Base-by-base conservation (phyloP, 176 grass and related monocot species). In the Aegilops tauschii region DNA sequence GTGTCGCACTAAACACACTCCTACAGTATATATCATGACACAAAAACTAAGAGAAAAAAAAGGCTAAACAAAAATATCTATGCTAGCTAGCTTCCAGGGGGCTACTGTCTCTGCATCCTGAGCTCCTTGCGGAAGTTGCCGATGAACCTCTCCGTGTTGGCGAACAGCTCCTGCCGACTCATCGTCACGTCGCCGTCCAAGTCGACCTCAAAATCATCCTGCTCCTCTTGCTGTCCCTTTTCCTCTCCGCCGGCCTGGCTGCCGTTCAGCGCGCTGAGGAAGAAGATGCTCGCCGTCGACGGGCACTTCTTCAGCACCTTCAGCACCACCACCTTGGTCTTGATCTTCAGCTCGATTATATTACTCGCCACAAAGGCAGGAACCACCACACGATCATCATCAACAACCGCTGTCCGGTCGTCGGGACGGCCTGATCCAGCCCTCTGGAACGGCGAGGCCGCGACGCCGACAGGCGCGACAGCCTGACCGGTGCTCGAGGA, bases 151-250 rank as follows among this genome's bases (percentile, higher is more conserved):
- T 76, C 73, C 23, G 42, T 16, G 30, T 25, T 34, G 72, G 42
- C 72, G 9, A 75, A 75, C 14, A 75, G 25, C 72, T 75, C 73
- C 73, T 76, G 73, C 73, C 44, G 73, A 52, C 73, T 76, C 73
- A 52, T 76, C 13, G 0, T 30, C 73, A 50, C 44, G 17, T 52
- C 73, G 8, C 23, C 23, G 23, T 25, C 23, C 23, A 25, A 25
- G 23, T 76, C 73, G 71, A 74, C 71, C 13, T 25, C 4, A 11
- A 6, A 27, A 31, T 29, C 73, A 2, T 76, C 27, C 25, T 50
- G 16, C 14, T 76, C 73, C 44, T 76, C 73, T 30, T 76, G 23
- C 12, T 17, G 29, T 3, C 1, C 14, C 25, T 20, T 44, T 1
- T 76, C 73, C 73, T 76, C 73, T 16, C 44, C 73, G 14, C 73